Conservation (phyloP, 192 early-diverging fungal species). For the Coemansia sp. region DNA sequence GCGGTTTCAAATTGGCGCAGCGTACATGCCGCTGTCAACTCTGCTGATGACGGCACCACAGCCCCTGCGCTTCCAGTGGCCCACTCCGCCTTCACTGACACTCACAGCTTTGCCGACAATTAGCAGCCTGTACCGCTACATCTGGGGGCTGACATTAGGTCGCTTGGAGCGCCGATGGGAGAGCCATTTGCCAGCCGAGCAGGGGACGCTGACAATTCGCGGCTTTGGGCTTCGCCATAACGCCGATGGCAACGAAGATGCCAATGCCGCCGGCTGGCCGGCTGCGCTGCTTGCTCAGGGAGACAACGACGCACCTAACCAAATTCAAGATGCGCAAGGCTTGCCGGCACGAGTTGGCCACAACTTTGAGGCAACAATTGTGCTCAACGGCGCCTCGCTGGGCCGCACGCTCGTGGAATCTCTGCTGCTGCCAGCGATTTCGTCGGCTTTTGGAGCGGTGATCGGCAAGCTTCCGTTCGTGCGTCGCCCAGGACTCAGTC, state of each 20-base stretch:
- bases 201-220: conserved; percentile 25
- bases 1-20: conserved; percentile 58
- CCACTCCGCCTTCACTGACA: conserved; percentile 61
- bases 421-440: conserved; percentile 65
- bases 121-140: conserved; percentile 59
- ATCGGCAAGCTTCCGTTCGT: conserved; percentile 56
- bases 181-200: conserved; percentile 32
- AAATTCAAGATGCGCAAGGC: conserved; percentile 13
- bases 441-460: conserved; percentile 61
- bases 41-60: conserved; percentile 60
- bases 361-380: conserved; percentile 57
- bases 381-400: conserved; percentile 57
- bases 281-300: not conserved
- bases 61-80: conserved; percentile 60
- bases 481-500: conserved; percentile 50
- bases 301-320: conserved; percentile 10
- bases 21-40: conserved; percentile 64
- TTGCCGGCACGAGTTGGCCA: conserved; percentile 13
- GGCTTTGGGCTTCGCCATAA: conserved; percentile 17
- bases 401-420: conserved; percentile 66
- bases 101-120: conserved; percentile 65
- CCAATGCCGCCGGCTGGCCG: not conserved
- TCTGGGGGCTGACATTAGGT: conserved; percentile 58
- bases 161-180: conserved; percentile 62
- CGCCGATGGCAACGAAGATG: not conserved